Evolutionary conservation across 352 stramenopile genomes (phyloP), one percentile per base, ranked within the genome.

Genomic region (Phytophthora lateralis): DNA sequence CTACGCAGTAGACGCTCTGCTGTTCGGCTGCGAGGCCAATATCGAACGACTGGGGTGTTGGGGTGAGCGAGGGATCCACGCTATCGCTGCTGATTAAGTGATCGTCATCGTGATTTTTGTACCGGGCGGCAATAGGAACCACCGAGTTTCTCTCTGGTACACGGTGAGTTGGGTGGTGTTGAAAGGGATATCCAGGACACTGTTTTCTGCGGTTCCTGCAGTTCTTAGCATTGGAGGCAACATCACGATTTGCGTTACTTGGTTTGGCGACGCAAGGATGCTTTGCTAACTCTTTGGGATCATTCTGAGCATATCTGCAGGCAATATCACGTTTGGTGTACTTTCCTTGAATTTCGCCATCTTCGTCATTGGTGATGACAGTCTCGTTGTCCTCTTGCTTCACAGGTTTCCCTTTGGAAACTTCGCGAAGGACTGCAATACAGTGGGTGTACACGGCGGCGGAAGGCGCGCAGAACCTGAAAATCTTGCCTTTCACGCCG

Each of bases 401-500:
- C 6, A n/a, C 17, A 30, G n/a, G 4, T 43, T 56, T 55, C 11
- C 17, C 8, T 7, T 37, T 9, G 27, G 56, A 56, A 6, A 45
- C 45, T 44, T 63, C 21, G 5, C 17, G 12, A 34, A 63, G 45
- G 17, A 50, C 45, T 24, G 17, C 17, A 32, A 63, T 56, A 27
- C 55, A 63, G 34, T 56, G 34, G 14, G 12, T 34, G 15, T 63
- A 63, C 17, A 56, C 34, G 7, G 24, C 37, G 2, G 17, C 37
- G 14, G 35, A 56, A 30, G 55, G 45, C 37, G 55, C 32, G 8
- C 32, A 14, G 32, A 63, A 63, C 11, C 26, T 18, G 14, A 63
- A 29, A 5, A 37, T 45, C 20, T 56, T 63, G n/a, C 35, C 55
- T 56, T 56, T 56, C 4, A 10, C 6, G 6, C 55, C 55, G 45